phyloP scores from a whole-genome alignment of 1,284 basidiomycete genomes.

The Melampsora abietis-canadensis region DNA sequence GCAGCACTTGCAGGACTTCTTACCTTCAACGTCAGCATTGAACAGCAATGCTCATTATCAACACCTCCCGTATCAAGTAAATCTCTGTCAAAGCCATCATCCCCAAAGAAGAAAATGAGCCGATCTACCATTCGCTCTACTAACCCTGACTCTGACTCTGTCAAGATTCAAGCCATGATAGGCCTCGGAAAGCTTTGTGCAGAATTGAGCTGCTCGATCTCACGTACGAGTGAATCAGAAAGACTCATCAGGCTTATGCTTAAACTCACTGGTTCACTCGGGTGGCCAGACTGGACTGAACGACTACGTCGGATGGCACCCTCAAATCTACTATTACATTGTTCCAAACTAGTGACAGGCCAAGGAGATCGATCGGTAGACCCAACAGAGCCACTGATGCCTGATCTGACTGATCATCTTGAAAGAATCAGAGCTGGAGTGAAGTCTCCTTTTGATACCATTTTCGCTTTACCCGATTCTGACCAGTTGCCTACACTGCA shows the following conservation, averaged over 20 bases:
- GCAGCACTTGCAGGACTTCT: conserved; percentile 20
- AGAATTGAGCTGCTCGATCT: conserved; percentile 30
- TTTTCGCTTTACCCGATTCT: conserved; percentile 12
- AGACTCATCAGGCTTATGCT: conserved; percentile 25
- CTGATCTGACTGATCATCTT: conserved; percentile 36
- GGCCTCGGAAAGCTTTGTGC: conserved; percentile 29
- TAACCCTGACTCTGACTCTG: conserved; percentile 1
- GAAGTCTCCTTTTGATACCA: conserved; percentile 12
- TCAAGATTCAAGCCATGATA: conserved; percentile 36
- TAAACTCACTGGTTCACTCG: conserved; percentile 17
- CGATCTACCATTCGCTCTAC: conserved; percentile 7
- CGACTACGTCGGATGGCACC: conserved; percentile 16
- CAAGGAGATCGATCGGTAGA: background rate
- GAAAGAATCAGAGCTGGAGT: conserved; percentile 23
- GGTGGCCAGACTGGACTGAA: conserved; percentile 41
- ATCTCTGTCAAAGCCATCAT: conserved; percentile 17
- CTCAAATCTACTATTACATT: background rate
- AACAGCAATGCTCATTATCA: background rate
- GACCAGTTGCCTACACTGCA: background rate
- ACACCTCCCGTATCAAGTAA: background rate
- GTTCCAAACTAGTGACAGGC: background rate
- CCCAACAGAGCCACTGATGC: conserved; percentile 25
- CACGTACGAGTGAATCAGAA: conserved; percentile 13
- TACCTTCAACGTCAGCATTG: background rate
- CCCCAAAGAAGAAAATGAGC: conserved; percentile 23